phyloP scores from a whole-genome alignment of 2,329 filamentous ascomycete species.

The Blastomyces emzantsi region DNA sequence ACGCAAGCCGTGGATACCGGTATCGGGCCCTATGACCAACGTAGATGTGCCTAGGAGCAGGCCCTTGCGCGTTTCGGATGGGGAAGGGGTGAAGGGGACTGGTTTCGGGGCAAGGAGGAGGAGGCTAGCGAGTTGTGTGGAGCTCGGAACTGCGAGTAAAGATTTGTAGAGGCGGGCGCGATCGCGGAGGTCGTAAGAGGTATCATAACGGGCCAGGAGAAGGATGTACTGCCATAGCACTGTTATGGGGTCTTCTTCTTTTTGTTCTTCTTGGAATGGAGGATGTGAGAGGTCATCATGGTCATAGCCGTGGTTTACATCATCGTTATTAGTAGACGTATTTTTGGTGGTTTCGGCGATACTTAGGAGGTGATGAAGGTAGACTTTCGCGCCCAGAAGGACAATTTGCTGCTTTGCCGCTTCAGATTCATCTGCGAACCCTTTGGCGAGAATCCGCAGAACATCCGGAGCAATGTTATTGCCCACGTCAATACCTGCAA shows the following conservation, averaged over 20 bases:
- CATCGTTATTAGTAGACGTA: not conserved
- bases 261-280: constrained; percentile 19
- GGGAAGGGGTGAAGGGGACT: constrained; percentile 80
- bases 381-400: constrained; percentile 90
- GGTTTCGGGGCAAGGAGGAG: constrained; percentile 92
- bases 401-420: constrained; percentile 85
- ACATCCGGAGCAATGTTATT: constrained; percentile 92
- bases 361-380: constrained; percentile 69
- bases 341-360: constrained; percentile 26
- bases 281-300: constrained; percentile 16
- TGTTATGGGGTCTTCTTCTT: constrained; percentile 54
- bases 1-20: constrained; percentile 60
- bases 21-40: constrained; percentile 69
- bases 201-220: constrained; percentile 81
- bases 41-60: constrained; percentile 77
- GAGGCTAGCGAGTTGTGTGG: constrained; percentile 75
- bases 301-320: constrained; percentile 18
- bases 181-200: constrained; percentile 89
- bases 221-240: constrained; percentile 78
- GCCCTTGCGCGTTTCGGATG: constrained; percentile 70
- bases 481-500: constrained; percentile 66
- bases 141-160: constrained; percentile 64
- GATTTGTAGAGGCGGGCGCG: constrained; percentile 80
- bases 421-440: constrained; percentile 75
- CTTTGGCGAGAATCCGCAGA: constrained; percentile 74